A percentile compares a stretch with the other conserved stretches of the same genome.
phyloP scores from a whole-genome alignment of 345 rosid genomes.

The Geranium rotundifolium region DNA sequence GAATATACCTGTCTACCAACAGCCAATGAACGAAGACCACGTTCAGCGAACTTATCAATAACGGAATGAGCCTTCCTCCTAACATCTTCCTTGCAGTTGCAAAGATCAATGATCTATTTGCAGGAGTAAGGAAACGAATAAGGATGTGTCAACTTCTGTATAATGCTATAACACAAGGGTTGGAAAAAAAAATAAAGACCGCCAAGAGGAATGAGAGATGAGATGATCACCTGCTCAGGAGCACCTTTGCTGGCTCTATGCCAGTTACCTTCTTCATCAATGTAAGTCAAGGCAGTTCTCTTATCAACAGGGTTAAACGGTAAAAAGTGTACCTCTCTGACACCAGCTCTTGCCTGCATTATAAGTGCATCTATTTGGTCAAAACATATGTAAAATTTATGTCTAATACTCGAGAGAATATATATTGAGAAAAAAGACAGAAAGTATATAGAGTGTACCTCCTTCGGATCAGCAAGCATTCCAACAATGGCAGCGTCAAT shows the following conservation, averaged over 20 bases:
- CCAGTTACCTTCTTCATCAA: slow-evolving; percentile 22
- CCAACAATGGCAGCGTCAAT: slow-evolving; percentile 30
- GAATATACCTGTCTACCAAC: slow-evolving; percentile 22
- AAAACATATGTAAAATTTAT: not conserved
- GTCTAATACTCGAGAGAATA: no score
- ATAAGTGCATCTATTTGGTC: not conserved
- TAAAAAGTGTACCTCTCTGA: slow-evolving; percentile 29
- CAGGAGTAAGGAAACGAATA: not conserved
- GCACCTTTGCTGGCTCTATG: slow-evolving; percentile 31
- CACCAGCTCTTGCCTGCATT: slow-evolving; percentile 29
- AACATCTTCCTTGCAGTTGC: slow-evolving; percentile 19
- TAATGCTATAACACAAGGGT: not conserved
- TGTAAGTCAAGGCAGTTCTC: slow-evolving; percentile 29
- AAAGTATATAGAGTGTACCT: slow-evolving; percentile 11
- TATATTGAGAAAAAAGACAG: no score
- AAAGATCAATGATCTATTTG: slow-evolving; percentile 18
- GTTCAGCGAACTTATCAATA: slow-evolving; percentile 28
- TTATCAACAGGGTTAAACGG: slow-evolving; percentile 32
- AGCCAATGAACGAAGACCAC: slow-evolving; percentile 29
- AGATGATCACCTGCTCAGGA: slow-evolving; percentile 24
- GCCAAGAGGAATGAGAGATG: not conserved
- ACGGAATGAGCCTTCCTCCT: slow-evolving; percentile 18
- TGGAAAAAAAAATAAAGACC: not conserved
- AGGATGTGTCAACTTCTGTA: not conserved
- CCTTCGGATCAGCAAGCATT: slow-evolving; percentile 27